These are phyloP conservation scores for Xylariaceae sp. DNA, from an alignment of 2,329 filamentous ascomycete genomes.

Conservation along the genomic window DNA sequence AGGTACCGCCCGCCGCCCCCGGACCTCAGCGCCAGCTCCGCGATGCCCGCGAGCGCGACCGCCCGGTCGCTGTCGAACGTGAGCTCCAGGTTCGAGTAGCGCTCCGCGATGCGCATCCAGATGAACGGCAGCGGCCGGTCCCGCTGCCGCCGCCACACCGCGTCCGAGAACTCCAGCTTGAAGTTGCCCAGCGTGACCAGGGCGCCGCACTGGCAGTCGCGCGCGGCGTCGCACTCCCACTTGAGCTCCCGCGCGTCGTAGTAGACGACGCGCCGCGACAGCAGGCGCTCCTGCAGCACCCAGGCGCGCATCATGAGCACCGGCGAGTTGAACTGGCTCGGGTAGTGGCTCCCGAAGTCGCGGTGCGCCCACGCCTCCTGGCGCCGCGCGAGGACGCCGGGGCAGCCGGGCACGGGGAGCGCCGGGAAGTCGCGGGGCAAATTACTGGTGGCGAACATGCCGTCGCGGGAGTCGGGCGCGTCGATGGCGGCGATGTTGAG, in stretches of 20 bases:
- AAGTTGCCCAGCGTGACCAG: constrained; percentile 6
- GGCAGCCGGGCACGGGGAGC: constrained; percentile 1
- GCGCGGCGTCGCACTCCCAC: constrained; percentile 6
- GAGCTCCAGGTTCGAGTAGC: constrained; percentile 5
- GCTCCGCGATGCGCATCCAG: constrained; percentile 11
- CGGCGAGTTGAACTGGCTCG: too few species aligned
- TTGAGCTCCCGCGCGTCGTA: constrained; percentile 7
- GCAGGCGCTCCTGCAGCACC: constrained; percentile 10
- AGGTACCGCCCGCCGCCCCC: constrained; percentile 6
- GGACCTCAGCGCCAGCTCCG: constrained; percentile 3
- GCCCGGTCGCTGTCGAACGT: constrained; percentile 6
- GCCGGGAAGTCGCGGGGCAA: constrained; percentile 1
- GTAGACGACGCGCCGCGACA: constrained; percentile 7
- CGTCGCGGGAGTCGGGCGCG: constrained; percentile 3
- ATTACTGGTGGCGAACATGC: constrained; percentile 2
- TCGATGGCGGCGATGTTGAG: constrained; percentile 13
- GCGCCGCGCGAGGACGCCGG: constrained; percentile 2
- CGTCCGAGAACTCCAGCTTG: constrained; percentile 1
- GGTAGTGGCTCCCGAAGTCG: constrained; percentile 8
- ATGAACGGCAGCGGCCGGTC: constrained; percentile 5
- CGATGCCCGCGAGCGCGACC: constrained; percentile 8
- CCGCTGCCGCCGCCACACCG: neutral
- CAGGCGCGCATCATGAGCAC: constrained; percentile 7
- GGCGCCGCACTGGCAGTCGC: constrained; percentile 10
- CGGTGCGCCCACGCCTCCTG: constrained; percentile 3